These are phyloP conservation scores for Neurospora sp. DNA, from an alignment of 2,329 filamentous ascomycete species.

Conservation along the genomic window DNA sequence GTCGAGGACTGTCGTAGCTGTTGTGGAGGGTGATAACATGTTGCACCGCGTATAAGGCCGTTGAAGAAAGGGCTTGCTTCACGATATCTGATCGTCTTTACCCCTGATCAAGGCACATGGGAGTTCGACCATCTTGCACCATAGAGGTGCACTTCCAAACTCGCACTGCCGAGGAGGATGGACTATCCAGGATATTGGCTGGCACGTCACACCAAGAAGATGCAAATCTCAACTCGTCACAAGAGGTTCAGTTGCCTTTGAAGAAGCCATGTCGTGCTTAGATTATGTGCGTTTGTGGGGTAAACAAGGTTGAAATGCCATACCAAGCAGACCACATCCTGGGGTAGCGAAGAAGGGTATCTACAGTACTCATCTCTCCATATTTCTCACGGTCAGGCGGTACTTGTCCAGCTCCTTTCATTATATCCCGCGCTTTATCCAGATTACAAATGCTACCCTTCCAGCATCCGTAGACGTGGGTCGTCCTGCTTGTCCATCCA, in stretches of 20 bases:
- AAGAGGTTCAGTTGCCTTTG: not conserved
- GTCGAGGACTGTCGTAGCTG: not conserved
- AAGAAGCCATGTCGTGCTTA: conserved; percentile 5
- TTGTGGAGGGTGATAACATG: not conserved
- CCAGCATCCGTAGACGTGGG: conserved; percentile 7
- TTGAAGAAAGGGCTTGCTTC: not conserved
- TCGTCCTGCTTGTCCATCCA: conserved; percentile 4
- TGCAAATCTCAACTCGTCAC: not conserved
- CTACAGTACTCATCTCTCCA: conserved; percentile 3
- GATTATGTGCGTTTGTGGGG: conserved; percentile 22
- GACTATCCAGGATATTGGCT: not conserved
- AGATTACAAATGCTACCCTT: conserved; percentile 18
- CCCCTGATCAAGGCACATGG: not conserved
- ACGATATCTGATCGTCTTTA: not conserved
- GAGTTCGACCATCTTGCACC: not conserved
- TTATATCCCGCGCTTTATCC: conserved; percentile 18
- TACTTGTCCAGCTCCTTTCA: conserved; percentile 7
- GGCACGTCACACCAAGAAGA: not conserved
- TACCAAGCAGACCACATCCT: conserved; percentile 6
- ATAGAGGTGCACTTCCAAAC: not conserved
- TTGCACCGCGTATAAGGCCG: not conserved
- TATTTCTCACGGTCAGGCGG: conserved; percentile 10
- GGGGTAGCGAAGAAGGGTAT: conserved; percentile 2
- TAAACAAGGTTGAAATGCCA: conserved; percentile 8
- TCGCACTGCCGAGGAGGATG: not conserved